A percentile compares a stretch with the other conserved stretches of the same genome.
Conservation (phyloP, 108 stramenopile species). For the Nitzschia sp. region DNA sequence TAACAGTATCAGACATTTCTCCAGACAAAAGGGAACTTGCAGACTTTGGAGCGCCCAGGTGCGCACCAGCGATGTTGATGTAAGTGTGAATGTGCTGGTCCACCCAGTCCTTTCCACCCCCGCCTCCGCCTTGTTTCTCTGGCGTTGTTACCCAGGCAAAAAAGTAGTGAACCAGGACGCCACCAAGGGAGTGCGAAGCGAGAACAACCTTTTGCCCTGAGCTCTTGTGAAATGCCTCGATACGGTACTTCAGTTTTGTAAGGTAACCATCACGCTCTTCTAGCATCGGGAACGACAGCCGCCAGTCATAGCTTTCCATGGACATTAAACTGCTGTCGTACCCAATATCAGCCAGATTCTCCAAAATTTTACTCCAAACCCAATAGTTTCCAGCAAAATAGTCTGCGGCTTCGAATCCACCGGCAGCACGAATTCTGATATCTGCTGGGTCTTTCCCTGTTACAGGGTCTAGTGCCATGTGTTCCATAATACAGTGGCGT, state of each 20-base stretch:
- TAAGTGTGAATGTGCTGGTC: constrained; percentile 75
- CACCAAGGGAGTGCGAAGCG: constrained; percentile 84
- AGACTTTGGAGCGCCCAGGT: constrained; percentile 85
- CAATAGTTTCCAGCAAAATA: constrained; percentile 81
- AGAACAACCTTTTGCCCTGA: constrained; percentile 78
- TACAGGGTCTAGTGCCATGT: constrained; percentile 74
- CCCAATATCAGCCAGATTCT: constrained; percentile 85
- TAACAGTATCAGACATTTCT: constrained; percentile 84
- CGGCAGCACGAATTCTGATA: constrained; percentile 74
- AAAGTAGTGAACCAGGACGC: constrained; percentile 72
- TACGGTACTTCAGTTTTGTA: constrained; percentile 69
- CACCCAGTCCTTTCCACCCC: constrained; percentile 81
- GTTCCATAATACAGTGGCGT: constrained; percentile 77
- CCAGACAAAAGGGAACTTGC: constrained; percentile 79
- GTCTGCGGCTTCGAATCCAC: constrained; percentile 87
- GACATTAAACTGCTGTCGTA: constrained; percentile 79
- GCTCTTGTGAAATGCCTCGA: constrained; percentile 71
- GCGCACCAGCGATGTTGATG: constrained; percentile 89
- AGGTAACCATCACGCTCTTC: constrained; percentile 88
- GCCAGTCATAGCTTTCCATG: constrained; percentile 91
- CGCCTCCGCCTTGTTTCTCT: constrained; percentile 60
- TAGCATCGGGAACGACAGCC: constrained; percentile 70
- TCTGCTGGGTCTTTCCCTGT: constrained; percentile 77
- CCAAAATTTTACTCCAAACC: constrained; percentile 80
- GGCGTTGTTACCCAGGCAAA: constrained; percentile 78